Base-by-base conservation (phyloP, 306 rosid species). In the Prunus kanzakura region DNA sequence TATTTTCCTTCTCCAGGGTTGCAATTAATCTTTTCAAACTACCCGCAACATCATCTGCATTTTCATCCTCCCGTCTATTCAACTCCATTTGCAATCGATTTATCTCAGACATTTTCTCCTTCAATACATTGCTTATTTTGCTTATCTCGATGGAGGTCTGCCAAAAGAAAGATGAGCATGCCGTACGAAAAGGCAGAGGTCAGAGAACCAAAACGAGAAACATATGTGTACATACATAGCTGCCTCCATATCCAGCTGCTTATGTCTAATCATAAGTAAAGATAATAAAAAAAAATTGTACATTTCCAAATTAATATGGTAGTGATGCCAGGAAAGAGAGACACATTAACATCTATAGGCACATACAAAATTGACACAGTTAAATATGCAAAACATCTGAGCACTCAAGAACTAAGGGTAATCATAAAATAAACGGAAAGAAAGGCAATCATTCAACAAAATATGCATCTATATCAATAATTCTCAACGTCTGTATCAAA, bases 1-100 rank as follows among this genome's bases (percentile, higher is more conserved):
- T 68, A 68, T 91, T 96, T 82, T 96, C 96, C 84, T 87, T 92
- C 83, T 92, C 89, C 72, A 96, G 80, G 68, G 82, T 83, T 81
- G 89, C 82, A 43, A 91, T 84, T 78, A 79, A 79, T 71, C 76
- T 81, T 84, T 88, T 91, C 73, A 89, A 79, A 79, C 78, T 81
- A 57, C 88, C 87, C 69, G 80, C 76, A 64, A 80, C 72, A 56
- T 76, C 84, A 70, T 68, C 68, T 52, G 77, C 79, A 58, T 79
- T 87, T 55, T 83, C 88, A 71, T 78, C 82, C 73, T 84, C 82
- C 56, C 58, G 72, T 78, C 86, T 82, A 74, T 76, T 83, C 86
- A 89, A 78, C 83, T 92, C 98, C 79, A 81, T 78, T 81, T 88
- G 96, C 80, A 96, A 72, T 75, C 72, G 75, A 64, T 81, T 75